Conservation (phyloP, 345 rosid species). For the Noccaea bulbosa region DNA sequence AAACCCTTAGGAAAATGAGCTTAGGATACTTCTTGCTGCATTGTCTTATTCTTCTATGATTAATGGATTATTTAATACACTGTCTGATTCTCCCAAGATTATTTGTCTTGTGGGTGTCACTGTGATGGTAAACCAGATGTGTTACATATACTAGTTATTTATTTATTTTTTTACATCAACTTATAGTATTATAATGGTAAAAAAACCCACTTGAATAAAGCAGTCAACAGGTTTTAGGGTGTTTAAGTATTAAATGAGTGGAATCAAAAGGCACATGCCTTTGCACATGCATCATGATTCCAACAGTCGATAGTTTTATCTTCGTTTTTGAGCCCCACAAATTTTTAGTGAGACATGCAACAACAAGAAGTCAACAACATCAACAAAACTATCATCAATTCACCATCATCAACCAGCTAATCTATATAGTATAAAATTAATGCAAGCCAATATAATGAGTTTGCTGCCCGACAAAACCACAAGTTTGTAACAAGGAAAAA, state of each 20-base stretch:
- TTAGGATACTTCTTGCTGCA: constrained; percentile 35
- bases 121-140: constrained; percentile 27
- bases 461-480: constrained; percentile 35
- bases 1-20: constrained; percentile 30
- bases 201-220: constrained; percentile 27
- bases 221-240: constrained; percentile 39
- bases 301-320: constrained; percentile 7
- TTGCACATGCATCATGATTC: constrained; percentile 45
- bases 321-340: constrained; percentile 36
- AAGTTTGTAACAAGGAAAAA: constrained; percentile 12
- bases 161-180: no score
- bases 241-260: constrained; percentile 23
- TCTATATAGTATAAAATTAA: constrained; percentile 13
- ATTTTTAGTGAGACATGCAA: constrained; percentile 37
- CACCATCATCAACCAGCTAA: constrained; percentile 40
- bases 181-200: constrained; percentile 16
- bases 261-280: constrained; percentile 43
- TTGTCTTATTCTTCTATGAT: constrained; percentile 23
- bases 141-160: no score
- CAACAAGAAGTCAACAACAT: constrained; percentile 39
- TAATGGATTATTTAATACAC: constrained; percentile 12
- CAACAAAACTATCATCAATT: constrained; percentile 13
- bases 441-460: constrained; percentile 28
- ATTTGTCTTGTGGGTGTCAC: constrained; percentile 32
- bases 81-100: constrained; percentile 20